Conservation (phyloP, 345 rosid genomes). For the Hirschfeldia incana region DNA sequence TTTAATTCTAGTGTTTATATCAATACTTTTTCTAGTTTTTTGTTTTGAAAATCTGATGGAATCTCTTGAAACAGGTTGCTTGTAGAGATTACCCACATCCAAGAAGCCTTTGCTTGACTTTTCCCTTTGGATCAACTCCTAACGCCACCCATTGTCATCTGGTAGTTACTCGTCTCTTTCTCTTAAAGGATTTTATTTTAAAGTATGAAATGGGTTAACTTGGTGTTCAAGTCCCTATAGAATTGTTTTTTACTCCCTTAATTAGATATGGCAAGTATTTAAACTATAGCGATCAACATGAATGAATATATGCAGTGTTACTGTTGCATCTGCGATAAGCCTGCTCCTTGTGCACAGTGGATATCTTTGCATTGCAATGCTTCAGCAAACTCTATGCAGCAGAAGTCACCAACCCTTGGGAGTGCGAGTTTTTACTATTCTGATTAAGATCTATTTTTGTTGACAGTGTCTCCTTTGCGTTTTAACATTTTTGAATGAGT, state of each 20-base stretch:
- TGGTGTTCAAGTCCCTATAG: background rate
- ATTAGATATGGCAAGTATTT: background rate
- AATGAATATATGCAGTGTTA: conserved; percentile 60
- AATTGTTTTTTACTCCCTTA: background rate
- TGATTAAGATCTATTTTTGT: background rate
- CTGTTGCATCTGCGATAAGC: conserved; percentile 62
- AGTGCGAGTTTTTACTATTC: background rate
- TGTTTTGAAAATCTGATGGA: background rate
- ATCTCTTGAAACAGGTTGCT: conserved; percentile 49
- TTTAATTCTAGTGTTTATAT: conserved; percentile 8
- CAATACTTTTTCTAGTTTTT: background rate
- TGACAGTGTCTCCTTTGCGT: background rate
- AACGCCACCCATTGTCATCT: conserved; percentile 47
- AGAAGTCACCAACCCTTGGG: background rate
- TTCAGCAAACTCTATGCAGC: conserved; percentile 7
- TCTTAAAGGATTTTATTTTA: background rate
- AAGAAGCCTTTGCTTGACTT: conserved; percentile 57
- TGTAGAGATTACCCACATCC: conserved; percentile 86
- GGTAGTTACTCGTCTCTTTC: conserved; percentile 35
- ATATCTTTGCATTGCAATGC: conserved; percentile 53
- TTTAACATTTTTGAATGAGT: conserved; percentile 3
- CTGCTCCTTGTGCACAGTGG: conserved; percentile 71
- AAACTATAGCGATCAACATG: background rate
- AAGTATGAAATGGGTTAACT: background rate
- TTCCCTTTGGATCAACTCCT: conserved; percentile 56